phyloP scores from a whole-genome alignment of 345 rosid genomes.

The Nephelium lappaceum region DNA sequence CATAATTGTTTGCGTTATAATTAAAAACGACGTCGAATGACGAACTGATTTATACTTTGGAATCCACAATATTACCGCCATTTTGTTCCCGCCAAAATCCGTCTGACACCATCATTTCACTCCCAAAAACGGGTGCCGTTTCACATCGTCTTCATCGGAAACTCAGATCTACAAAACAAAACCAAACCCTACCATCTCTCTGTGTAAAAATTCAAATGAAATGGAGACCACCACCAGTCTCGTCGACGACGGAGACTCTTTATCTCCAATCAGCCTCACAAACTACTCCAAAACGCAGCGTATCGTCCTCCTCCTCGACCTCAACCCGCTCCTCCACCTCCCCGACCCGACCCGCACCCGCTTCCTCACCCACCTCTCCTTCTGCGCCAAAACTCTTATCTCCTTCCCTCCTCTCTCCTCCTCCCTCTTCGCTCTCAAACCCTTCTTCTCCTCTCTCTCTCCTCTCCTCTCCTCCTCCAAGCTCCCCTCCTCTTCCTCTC shows the following conservation, averaged over 20 bases:
- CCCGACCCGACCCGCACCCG: slow-evolving; percentile 21
- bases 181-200: neutral
- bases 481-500: slow-evolving; percentile 53
- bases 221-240: slow-evolving; percentile 34
- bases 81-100: slow-evolving; percentile 11
- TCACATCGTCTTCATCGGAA: neutral
- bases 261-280: slow-evolving; percentile 13
- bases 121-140: slow-evolving; percentile 6
- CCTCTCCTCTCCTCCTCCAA: slow-evolving; percentile 90
- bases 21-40: neutral
- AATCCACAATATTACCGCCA: slow-evolving; percentile 1
- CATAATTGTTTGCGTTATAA: too few species aligned
- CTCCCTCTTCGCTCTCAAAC: slow-evolving; percentile 77
- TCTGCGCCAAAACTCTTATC: slow-evolving; percentile 59
- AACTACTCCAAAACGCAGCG: slow-evolving; percentile 69
- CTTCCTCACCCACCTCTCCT: slow-evolving; percentile 48
- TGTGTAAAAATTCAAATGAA: neutral
- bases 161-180: neutral
- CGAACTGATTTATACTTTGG: neutral
- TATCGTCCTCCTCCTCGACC: slow-evolving; percentile 73
- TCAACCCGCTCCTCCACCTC: slow-evolving; percentile 59
- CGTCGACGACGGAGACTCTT: slow-evolving; percentile 15
- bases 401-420: slow-evolving; percentile 57
- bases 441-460: slow-evolving; percentile 85
- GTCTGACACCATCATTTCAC: neutral